Evolutionary conservation across 1,284 basidiomycete genomes (phyloP).

Genomic region (Stygiomarasmius scandens): DNA sequence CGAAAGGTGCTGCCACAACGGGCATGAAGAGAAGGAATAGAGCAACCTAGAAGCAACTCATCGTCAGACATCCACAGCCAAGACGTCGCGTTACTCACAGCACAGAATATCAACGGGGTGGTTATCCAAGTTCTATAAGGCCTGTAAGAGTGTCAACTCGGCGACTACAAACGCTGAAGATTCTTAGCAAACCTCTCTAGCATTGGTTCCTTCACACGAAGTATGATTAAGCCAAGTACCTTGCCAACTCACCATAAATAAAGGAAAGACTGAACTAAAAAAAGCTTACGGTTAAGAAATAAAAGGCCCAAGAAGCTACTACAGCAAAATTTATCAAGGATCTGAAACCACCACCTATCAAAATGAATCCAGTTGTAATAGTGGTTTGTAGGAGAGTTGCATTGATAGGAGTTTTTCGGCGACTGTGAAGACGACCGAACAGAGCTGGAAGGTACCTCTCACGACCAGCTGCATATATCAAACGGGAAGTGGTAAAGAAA

Average conservation of each 20-base stretch:
- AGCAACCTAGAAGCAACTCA: slow-evolving; percentile 62
- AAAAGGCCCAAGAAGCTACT: slow-evolving; percentile 89
- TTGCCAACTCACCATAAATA: slow-evolving; percentile 28
- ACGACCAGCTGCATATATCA: slow-evolving; percentile 87
- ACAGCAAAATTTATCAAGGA: slow-evolving; percentile 88
- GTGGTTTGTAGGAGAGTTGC: slow-evolving; percentile 78
- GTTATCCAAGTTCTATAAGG: slow-evolving; percentile 92
- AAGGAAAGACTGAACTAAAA: slow-evolving; percentile 1
- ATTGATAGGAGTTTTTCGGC: slow-evolving; percentile 82
- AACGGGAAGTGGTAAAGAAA: slow-evolving; percentile 81
- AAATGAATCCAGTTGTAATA: slow-evolving; percentile 77
- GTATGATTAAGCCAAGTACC: slow-evolving; percentile 86
- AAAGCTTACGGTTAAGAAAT: slow-evolving; percentile 76
- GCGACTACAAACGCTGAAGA: neutral
- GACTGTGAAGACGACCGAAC: slow-evolving; percentile 77
- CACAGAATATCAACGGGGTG: slow-evolving; percentile 91
- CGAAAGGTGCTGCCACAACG: slow-evolving; percentile 88
- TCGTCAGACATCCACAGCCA: slow-evolving; percentile 11
- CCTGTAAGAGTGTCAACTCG: slow-evolving; percentile 38
- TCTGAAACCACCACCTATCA: slow-evolving; percentile 87
- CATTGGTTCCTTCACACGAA: slow-evolving; percentile 90
- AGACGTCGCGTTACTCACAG: slow-evolving; percentile 49
- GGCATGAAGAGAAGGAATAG: slow-evolving; percentile 95
- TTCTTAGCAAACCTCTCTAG: slow-evolving; percentile 65
- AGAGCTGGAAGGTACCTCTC: slow-evolving; percentile 86